Evolutionary conservation across 2,329 filamentous ascomycete species (phyloP), one percentile per base, ranked within the genome.

Genomic region (Sodiomyces alkalinus): DNA sequence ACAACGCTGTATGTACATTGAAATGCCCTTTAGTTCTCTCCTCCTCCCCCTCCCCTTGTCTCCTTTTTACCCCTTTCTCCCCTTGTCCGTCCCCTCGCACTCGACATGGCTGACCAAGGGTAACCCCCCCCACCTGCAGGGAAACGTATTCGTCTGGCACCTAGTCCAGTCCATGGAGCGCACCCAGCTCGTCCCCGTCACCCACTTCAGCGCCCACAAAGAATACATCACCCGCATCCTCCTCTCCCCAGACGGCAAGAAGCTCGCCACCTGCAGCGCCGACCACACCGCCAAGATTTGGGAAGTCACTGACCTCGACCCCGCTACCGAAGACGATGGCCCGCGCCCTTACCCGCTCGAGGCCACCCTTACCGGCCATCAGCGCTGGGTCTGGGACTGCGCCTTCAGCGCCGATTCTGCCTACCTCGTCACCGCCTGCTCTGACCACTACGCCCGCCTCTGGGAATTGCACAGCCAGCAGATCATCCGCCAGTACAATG

Each of bases 371-470:
- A 80, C 80, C 14, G 82, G 80, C 30, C 86, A 94, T 54, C 86
- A 94, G 56, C 75, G 86, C 30, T 94, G 86, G 86, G 86, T 94
- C 1, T 94, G 86, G 86, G 86, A 94, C 51, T 94, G 86, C 45
- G 86, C 86, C 1, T 94, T 94, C 55, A 87, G 80, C 36, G 86
- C 86, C 16, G 86, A 94, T 49, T 86, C 78, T 19, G 86, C 86
- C 1, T 94, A 94, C 46, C 62, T 94, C 6, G 86, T 94, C 9
- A 94, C 86, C 1, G 85, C 86, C 5, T 93, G 83, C 49, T 87
- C 79, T 22, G 86, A 94, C 48, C 86, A 94, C 51, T 94, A 92
- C 48, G 86, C 86, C 3, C 68, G 86, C 12, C 58, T 94, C 32
- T 94, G 86, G 86, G 86, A 94, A 58, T 60, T 94, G 38, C 62